phyloP scores from a whole-genome alignment of 345 rosid genomes.

The Gossypium raimondii region DNA sequence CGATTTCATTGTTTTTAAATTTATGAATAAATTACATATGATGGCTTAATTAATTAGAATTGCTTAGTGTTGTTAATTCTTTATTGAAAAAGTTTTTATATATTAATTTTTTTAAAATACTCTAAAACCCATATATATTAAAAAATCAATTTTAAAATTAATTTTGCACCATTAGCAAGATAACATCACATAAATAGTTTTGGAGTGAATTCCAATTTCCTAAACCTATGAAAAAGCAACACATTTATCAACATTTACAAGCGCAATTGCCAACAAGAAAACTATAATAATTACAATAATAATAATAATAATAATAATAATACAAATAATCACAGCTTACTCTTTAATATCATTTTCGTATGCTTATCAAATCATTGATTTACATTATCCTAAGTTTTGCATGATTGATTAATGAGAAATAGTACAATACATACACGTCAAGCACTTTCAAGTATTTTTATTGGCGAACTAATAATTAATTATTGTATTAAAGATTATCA shows the following conservation, averaged over 20 bases:
- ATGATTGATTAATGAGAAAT: neutral
- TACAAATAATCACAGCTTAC: neutral
- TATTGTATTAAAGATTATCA: neutral
- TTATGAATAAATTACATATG: too few relatives aligned
- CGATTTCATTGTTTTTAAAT: neutral
- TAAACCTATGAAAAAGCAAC: neutral
- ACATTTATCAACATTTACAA: neutral
- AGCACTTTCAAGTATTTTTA: neutral
- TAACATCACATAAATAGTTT: neutral
- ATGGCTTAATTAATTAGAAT: too few relatives aligned
- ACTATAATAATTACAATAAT: neutral
- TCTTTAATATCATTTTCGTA: neutral
- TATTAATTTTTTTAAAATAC: too few relatives aligned
- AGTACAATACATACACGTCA: neutral
- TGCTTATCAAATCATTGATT: constrained; percentile 1
- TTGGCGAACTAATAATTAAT: neutral
- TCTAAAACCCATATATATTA: too few relatives aligned
- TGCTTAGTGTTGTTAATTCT: neutral
- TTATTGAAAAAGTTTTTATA: too few relatives aligned
- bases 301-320: too few relatives aligned
- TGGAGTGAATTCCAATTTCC: neutral
- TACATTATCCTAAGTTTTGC: constrained; percentile 1
- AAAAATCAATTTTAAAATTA: neutral
- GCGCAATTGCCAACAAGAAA: neutral
- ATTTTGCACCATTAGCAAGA: neutral